Base-by-base conservation (phyloP, 31 red algal species). In the Endocladia muricata region DNA sequence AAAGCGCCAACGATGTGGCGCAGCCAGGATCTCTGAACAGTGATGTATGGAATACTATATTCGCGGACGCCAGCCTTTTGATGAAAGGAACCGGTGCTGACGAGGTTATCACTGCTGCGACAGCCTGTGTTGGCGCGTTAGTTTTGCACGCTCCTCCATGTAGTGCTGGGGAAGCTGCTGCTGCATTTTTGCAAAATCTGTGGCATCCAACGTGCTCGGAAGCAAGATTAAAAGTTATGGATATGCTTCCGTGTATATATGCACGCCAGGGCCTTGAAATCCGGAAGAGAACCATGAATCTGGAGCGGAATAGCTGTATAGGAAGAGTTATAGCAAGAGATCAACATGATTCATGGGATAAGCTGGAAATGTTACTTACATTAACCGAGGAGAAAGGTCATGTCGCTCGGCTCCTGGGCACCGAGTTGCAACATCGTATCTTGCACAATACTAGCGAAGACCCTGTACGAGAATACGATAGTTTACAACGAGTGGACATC, bases 181-280 rank as follows among this genome's bases (percentile, higher is more conserved):
- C 41, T 1, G 47, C 63, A n/a, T 44, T 78, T 11, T 30, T 78
- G 11, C 28, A 78, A 37, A 51, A 3, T n/a, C 17, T 78, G 3
- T 78, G 74, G 74, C 74, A 78, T 78, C 74, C 74, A 42, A 65
- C 59, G 37, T 64, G 43, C 22, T 30, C 36, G 11, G 11, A 11
- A 8, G 74, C 74, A 40, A 35, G 74, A 44, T 9, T 41, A 8
- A 13, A 15, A 0, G 74, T 41, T 3, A 7, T 78, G 8, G 55
- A 22, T 9, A 30, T 48, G 30, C 6, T 73, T 17, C 54, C 69
- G 44, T 9, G 19, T 9, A 51, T 19, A 19, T 9, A 51, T 13
- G 44, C 31, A 67, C 4, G 22, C 62, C 17, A 37, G 62, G 62
- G 62, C n/a, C n/a, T n/a, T n/a, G n/a, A n/a, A n/a, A n/a, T n/a